These are phyloP conservation scores for Malassezia sympodialis DNA, from an alignment of 1,284 basidiomycete species.

Conservation along the genomic window DNA sequence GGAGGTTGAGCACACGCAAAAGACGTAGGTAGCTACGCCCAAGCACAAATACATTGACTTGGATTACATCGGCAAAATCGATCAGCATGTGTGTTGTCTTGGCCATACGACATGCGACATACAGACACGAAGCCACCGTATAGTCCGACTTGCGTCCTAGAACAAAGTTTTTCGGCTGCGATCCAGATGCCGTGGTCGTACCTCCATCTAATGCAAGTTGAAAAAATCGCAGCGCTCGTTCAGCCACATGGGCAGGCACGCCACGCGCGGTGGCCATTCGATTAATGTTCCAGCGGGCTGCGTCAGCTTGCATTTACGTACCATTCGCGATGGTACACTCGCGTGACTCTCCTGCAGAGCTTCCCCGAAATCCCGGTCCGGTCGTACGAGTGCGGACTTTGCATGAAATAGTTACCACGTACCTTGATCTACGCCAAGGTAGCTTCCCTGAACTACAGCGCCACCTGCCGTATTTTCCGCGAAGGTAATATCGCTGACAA, in stretches of 20 bases:
- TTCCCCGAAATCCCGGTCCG: constrained; percentile 40
- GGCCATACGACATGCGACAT: constrained; percentile 82
- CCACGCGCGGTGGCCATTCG: constrained; percentile 67
- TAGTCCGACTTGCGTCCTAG: constrained; percentile 76
- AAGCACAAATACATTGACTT: constrained; percentile 91
- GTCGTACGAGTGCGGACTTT: constrained; percentile 31
- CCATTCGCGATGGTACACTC: constrained; percentile 83
- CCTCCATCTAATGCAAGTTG: constrained; percentile 79
- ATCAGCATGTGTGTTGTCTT: constrained; percentile 92
- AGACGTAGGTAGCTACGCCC: constrained; percentile 93
- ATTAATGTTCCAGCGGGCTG: constrained; percentile 71
- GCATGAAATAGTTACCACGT: constrained; percentile 47
- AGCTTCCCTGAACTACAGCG: constrained; percentile 88
- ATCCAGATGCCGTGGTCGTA: constrained; percentile 25
- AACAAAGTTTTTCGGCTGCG: constrained; percentile 43
- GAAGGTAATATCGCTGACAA: constrained; percentile 86
- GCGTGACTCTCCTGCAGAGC: constrained; percentile 50
- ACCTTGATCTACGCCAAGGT: constrained; percentile 87
- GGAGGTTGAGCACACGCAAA: constrained; percentile 74
- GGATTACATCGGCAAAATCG: constrained; percentile 61
- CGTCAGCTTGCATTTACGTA: constrained; percentile 46
- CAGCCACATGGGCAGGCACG: constrained; percentile 67
- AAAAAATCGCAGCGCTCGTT: constrained; percentile 76
- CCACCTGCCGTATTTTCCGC: constrained; percentile 84
- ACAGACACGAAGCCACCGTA: constrained; percentile 87